phyloP scores from a whole-genome alignment of 192 early-diverging fungal species.

The Rhizoclosmatium sp. region DNA sequence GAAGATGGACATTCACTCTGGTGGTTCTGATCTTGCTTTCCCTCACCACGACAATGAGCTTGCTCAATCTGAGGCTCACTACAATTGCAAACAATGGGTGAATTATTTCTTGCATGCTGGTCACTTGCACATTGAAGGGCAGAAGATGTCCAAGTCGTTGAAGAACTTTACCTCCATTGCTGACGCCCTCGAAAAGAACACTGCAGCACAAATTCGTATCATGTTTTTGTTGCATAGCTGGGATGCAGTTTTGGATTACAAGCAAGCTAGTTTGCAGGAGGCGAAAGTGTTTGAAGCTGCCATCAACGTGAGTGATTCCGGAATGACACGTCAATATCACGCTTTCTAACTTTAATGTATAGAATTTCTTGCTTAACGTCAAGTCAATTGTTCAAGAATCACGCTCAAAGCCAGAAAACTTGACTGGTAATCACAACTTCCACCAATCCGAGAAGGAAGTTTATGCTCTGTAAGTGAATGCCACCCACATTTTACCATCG shows the following conservation, averaged over 20 bases:
- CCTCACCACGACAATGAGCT: conserved; percentile 99
- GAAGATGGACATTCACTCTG: conserved; percentile 93
- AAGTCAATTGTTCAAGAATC: conserved; percentile 78
- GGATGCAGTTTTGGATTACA: conserved; percentile 88
- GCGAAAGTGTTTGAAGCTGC: conserved; percentile 77
- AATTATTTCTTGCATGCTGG: conserved; percentile 99
- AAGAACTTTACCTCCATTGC: conserved; percentile 98
- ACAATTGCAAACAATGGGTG: conserved; percentile 92
- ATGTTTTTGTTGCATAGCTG: conserved; percentile 91
- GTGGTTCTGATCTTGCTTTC: conserved; percentile 95
- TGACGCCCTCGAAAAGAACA: conserved; percentile 81
- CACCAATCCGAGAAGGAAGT: conserved; percentile 76
- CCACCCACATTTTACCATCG: neutral
- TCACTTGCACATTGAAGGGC: conserved; percentile 92
- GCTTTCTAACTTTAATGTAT: neutral
- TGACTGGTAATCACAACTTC: conserved; percentile 78
- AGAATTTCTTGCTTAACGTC: conserved; percentile 90
- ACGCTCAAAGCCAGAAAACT: conserved; percentile 57
- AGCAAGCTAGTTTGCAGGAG: conserved; percentile 76
- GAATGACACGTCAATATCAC: neutral
- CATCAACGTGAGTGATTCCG: conserved; percentile 67
- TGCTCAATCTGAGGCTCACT: conserved; percentile 94
- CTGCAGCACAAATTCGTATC: conserved; percentile 85
- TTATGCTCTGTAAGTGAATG: conserved; percentile 54
- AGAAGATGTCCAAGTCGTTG: conserved; percentile 98